Conservation (phyloP, 1,139 yeast genomes). For the Wickerhamomyces sp. region DNA sequence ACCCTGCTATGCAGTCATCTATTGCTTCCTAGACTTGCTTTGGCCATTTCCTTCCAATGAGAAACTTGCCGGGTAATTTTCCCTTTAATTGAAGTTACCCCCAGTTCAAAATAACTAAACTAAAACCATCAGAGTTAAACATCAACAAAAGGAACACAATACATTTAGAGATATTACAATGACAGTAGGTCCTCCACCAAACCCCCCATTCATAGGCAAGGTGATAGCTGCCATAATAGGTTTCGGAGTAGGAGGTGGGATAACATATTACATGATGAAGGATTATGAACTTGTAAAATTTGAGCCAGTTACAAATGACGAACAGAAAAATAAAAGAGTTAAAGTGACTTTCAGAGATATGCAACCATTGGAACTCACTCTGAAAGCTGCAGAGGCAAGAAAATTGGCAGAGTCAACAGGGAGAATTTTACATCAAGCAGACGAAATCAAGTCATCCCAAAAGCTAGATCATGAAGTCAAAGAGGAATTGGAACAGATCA, state of each 20-base stretch:
- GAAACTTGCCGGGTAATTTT: no score
- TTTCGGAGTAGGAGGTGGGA: conserved; percentile 24
- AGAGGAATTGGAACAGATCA: conserved; percentile 18
- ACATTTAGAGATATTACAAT: background rate
- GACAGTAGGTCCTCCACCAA: background rate
- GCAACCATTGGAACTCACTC: conserved; percentile 31
- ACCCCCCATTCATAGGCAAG: conserved; percentile 25
- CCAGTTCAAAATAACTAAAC: no score
- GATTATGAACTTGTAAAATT: conserved; percentile 31
- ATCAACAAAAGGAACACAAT: no score
- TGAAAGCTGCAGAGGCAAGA: conserved; percentile 25
- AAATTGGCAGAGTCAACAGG: no score
- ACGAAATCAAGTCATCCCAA: conserved; percentile 6
- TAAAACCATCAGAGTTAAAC: no score
- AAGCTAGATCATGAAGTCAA: conserved; percentile 9
- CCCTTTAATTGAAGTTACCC: no score
- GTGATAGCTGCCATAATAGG: conserved; percentile 29
- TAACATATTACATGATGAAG: conserved; percentile 27
- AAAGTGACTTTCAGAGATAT: conserved; percentile 30
- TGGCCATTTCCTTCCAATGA: no score
- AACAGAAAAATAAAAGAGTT: conserved; percentile 23
- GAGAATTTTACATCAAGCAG: background rate
- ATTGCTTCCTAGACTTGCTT: no score
- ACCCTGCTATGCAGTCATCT: no score
- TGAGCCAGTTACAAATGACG: conserved; percentile 24